phyloP scores from a whole-genome alignment of 2,329 filamentous ascomycete genomes.

The Xylariaceae sp. region DNA sequence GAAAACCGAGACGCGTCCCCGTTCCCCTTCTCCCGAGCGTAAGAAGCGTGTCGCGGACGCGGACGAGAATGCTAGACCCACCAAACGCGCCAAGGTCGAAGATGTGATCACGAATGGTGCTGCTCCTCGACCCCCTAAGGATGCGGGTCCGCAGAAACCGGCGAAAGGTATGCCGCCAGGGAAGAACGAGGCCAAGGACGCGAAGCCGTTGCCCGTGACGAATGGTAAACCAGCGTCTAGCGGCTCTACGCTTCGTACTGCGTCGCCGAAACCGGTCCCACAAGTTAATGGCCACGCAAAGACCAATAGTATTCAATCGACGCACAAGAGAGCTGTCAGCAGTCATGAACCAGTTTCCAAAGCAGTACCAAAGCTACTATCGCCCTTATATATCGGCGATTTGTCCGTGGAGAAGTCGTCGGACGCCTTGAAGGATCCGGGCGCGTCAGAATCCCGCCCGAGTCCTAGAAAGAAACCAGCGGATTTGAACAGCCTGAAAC shows the following conservation, averaged over 20 bases:
- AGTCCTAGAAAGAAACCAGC: constrained; percentile 35
- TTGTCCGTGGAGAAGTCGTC: constrained; percentile 35
- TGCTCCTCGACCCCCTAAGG: constrained; percentile 23
- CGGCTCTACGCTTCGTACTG: constrained; percentile 24
- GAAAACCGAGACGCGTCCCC: constrained; percentile 33
- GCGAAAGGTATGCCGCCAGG: constrained; percentile 4
- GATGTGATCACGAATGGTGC: constrained; percentile 23
- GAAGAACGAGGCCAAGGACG: constrained; percentile 28
- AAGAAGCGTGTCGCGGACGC: constrained; percentile 46
- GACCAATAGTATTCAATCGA: constrained; percentile 33
- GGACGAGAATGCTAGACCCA: constrained; percentile 42
- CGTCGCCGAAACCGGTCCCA: constrained; percentile 38
- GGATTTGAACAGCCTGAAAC: constrained; percentile 29
- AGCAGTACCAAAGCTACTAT: constrained; percentile 49
- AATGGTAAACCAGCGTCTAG: constrained; percentile 28
- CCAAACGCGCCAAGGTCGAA: constrained; percentile 46
- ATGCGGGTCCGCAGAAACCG: constrained; percentile 22
- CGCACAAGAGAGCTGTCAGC: constrained; percentile 39
- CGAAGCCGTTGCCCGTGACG: constrained; percentile 20
- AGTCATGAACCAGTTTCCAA: constrained; percentile 32
- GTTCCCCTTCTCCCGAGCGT: constrained; percentile 41
- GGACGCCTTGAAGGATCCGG: constrained; percentile 25
- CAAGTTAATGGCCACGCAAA: constrained; percentile 43
- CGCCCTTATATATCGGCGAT: constrained; percentile 40
- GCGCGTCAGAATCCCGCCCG: constrained; percentile 21